These are phyloP conservation scores for Scleroderma citrinum DNA, from an alignment of 768 basidiomycete genomes.

Conservation along the genomic window DNA sequence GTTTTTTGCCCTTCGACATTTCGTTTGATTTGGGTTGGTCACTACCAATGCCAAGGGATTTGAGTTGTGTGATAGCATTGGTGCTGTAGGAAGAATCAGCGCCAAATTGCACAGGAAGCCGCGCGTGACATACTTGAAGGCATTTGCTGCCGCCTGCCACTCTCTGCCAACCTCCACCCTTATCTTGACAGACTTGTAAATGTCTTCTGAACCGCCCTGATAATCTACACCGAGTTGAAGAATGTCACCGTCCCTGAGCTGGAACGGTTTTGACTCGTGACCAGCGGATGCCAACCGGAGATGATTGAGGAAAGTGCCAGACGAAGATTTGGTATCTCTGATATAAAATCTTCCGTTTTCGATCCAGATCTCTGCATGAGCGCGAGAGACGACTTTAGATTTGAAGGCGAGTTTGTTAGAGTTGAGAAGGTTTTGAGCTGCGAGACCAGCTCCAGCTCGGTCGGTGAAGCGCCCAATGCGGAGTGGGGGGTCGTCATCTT, in stretches of 20 bases:
- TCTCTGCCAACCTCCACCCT: conserved; percentile 84
- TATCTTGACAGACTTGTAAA: conserved; percentile 96
- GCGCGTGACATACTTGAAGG: conserved; percentile 59
- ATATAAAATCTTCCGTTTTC: conserved; percentile 74
- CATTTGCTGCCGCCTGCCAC: conserved; percentile 86
- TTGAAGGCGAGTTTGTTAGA: conserved; percentile 91
- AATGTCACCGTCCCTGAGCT: conserved; percentile 89
- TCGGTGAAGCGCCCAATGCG: conserved; percentile 96
- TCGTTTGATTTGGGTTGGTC: conserved; percentile 13
- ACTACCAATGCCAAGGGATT: conserved; percentile 48
- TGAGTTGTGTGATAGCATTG: conserved; percentile 76
- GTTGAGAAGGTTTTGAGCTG: conserved; percentile 60
- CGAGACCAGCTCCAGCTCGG: conserved; percentile 59
- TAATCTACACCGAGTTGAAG: conserved; percentile 96
- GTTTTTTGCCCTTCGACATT: conserved; percentile 17
- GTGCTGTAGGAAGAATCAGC: conserved; percentile 38
- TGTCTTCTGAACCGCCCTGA: conserved; percentile 94
- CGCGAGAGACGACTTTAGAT: conserved; percentile 89
- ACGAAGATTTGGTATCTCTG: conserved; percentile 82
- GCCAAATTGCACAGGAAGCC: neutral
- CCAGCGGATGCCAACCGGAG: conserved; percentile 82
- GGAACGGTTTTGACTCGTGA: conserved; percentile 68
- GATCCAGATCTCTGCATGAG: conserved; percentile 93
- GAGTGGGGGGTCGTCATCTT: conserved; percentile 59
- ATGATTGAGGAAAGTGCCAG: conserved; percentile 95